These are phyloP conservation scores for Didymella arachidicola DNA, from an alignment of 2,329 filamentous ascomycete species.

Conservation along the genomic window DNA sequence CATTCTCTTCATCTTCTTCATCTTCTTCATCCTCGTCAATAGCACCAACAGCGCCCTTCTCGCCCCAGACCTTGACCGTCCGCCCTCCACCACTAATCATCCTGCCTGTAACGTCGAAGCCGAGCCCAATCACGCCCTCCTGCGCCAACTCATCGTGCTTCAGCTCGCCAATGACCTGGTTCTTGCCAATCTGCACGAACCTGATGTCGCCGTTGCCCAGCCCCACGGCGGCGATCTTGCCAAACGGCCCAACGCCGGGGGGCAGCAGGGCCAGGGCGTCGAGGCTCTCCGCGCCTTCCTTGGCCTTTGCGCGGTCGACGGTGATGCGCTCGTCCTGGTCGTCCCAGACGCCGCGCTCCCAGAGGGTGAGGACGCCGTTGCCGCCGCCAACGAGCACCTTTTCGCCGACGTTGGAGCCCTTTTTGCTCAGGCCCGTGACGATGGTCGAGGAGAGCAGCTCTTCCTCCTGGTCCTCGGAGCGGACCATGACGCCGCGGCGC, in stretches of 20 bases:
- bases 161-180: constrained; percentile 73
- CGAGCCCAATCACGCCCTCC: constrained; percentile 82
- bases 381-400: constrained; percentile 80
- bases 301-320: constrained; percentile 67
- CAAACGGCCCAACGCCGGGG: constrained; percentile 68
- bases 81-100: constrained; percentile 90
- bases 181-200: constrained; percentile 76
- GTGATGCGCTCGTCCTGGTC: constrained; percentile 91
- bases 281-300: constrained; percentile 76
- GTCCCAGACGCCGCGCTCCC: constrained; percentile 95
- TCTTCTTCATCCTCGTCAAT: constrained; percentile 58
- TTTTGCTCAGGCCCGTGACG: constrained; percentile 77
- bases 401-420: constrained; percentile 73
- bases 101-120: constrained; percentile 83
- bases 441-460: constrained; percentile 84
- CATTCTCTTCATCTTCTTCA: constrained; percentile 57
- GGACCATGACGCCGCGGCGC: constrained; percentile 82
- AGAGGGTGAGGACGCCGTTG: constrained; percentile 84
- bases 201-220: constrained; percentile 81
- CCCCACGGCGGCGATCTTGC: constrained; percentile 80
- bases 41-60: constrained; percentile 66
- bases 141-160: constrained; percentile 76
- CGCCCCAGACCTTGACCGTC: constrained; percentile 88
- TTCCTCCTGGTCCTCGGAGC: constrained; percentile 94
- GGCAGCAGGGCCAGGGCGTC: constrained; percentile 80